Base-by-base conservation (phyloP, 2,329 filamentous ascomycete genomes). In the Curvularia lunata region DNA sequence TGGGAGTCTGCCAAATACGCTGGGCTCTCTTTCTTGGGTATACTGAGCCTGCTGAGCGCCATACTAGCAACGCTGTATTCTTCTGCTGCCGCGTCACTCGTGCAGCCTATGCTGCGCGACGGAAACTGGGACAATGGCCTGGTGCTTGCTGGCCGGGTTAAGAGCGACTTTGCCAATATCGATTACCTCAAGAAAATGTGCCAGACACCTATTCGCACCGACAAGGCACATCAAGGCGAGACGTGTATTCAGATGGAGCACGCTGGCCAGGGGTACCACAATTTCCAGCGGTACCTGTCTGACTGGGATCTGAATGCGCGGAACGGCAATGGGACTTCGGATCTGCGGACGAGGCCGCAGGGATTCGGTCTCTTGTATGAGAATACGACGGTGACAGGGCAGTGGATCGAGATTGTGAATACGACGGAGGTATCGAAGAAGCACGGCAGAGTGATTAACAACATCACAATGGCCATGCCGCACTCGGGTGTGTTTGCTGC, bases 391-490 rank as follows among this genome's bases (percentile, higher is more conserved):
- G 80, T 93, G 53, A 82, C 78, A 1, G 88, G 86, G 0, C 81
- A 85, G 1, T 95, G 91, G 91, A 86, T 92, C 37, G 82, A 89
- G 55, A 77, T 81, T 8, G 76, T 81, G 32, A 80, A 91, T 54
- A 82, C 87, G 18, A 80, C 81, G 0, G 73, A 77, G 3, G 77
- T 81, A 0, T 88, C 82, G 4, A 70, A 80, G 4, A 70, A 80
- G 10, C 73, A 85, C 52, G 76, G 79, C 0, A 81, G 89, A 25
- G 81, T 89, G 37, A 79, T 94, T 66, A 91, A 92, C 71, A 92
- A 93, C 62, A 85, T 92, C 25, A 90, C 88, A 0, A 81, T 93
- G 63, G 89, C 90, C 0, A 88, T 93, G 83, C 91, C 91, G 0
- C 91, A 95, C 66, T 81, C 87, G 0, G 86, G 88, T 0, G 82